Evolutionary conservation across 1,284 basidiomycete genomes (phyloP), one percentile per base, ranked within the genome.

Genomic region (Cystobasidium slooffiae): DNA sequence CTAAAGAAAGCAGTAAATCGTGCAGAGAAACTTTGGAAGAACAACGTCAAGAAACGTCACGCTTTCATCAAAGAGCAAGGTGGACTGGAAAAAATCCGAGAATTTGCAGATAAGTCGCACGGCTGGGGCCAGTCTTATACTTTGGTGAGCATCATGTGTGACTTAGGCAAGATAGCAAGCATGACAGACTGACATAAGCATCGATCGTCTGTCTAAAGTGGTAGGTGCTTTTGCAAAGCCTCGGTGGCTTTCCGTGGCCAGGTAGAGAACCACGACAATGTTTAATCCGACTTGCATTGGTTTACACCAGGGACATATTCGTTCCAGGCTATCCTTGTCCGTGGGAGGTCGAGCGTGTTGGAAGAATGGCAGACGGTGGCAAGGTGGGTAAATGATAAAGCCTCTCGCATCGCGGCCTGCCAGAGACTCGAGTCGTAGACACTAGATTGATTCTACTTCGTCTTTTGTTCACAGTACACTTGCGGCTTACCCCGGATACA

Each of bases 61-160:
- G 82, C 75, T 5, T 84, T 78, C 74, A 79, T 83, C n/a, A 66
- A 79, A 16, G 82, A 81, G 56, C 81, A 82, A 9, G 78, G 75
- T 7, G 83, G 82, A 31, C 82, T 81, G 2, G 79, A 80, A 0
- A 77, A 44, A 39, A 83, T 83, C 74, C 81, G 80, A 69, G 76
- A 76, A 39, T 82, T 82, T 61, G 72, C 76, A 16, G 75, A 75
- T 63, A 65, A 64, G 43, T 10, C 64, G 39, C 47, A 66, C 53
- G n/a, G 41, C 10, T 66, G 64, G 64, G 64, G 64, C 8, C 64
- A 66, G 20, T 16, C 49, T 20, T 66, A 39, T 37, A 66, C 64
- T 16, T 41, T 66, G 22, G 64, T 66, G 14, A 41, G 64, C 39
- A 22, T 9, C 41, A 7, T 59, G 10, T 14, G 16, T 7, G 39